Evolutionary conservation across 176 grass and related monocot species (phyloP), one percentile per base, ranked within the genome.

Genomic region (Oryza meyeriana): DNA sequence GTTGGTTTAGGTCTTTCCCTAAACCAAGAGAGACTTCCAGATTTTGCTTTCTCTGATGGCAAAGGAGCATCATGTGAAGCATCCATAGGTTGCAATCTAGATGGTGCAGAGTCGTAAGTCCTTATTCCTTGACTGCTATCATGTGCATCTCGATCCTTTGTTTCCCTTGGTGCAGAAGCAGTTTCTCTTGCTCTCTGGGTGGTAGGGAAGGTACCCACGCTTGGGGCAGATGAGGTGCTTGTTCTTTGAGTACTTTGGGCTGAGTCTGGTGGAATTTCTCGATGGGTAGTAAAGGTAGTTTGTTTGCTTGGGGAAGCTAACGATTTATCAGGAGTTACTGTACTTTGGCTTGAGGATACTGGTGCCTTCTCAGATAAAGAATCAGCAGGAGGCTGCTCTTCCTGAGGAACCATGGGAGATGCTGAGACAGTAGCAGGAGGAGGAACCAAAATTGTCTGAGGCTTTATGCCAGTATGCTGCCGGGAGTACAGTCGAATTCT

Each of bases 371-470:
- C 35, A 26, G 48, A 64, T 16, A 27, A 71, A 85, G 28, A 76
- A 61, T 70, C 36, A 17, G 36, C 61, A 70, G 78, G 64, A 76
- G 78, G 71, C 55, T 78, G 70, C 29, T 78, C 83, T 69, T 8
- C 35, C 25, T 70, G 65, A 69, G 63, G 38, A 81, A 40, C 1
- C 4, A 10, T 29, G n/a, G 71, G 29, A 76, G 63, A 68, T 34
- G 70, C 31, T 17, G 34, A 59, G 62, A 81, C 14, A 9, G 40
- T 68, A 75, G 2, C 36, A 59, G 17, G n/a, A 79, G 75, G 67
- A 10, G 71, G 47, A 79, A 88, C 52, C 76, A 84, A 64, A 75
- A 89, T 38, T 69, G 76, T 84, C 30, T 27, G 69, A 75, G 86
- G 26, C 34, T 62, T 74, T 84, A 76, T 80, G 31, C 35, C 44